Evolutionary conservation across 1,284 basidiomycete genomes (phyloP), one percentile per base, ranked within the genome.

Genomic region (Calocybe gambosa): DNA sequence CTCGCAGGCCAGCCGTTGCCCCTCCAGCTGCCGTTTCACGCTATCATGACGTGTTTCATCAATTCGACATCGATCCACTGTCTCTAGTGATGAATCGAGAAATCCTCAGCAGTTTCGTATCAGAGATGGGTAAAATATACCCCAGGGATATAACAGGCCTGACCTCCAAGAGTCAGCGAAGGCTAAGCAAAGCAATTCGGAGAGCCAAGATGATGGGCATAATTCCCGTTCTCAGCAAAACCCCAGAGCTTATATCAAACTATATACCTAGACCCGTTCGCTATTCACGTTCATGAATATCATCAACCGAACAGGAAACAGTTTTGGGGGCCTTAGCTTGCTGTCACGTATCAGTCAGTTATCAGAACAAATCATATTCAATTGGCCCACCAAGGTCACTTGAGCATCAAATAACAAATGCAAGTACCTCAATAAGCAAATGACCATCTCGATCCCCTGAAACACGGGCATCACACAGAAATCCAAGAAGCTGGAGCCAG

Each of bases 121-220:
- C 88, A 5, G 78, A 81, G 23, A 89, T 97, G 81, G 94, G 93
- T 45, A 91, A 87, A 71, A 90, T 97, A 55, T 74, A 76, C 54
- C 65, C 70, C 12, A 76, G 95, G 36, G 75, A 76, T 7, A 62
- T 78, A 44, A 96, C 92, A 0, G 73, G 76, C 0, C 72, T 98
- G 42, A 93, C 93, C 3, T 78, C 83, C 66, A 84, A 82, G 64
- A 88, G 73, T 52, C 94, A 98, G 65, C 75, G 92, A 37, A 73
- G 74, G 52, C 60, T 97, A 3, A 89, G 83, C 39, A 94, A 94
- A 68, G 89, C 94, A 31, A 87, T 98, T 49, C 80, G 90, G 47
- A 75, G 95, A 46, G 90, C 95, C 44, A 89, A 90, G 66, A 89
- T 86, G 73, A 94, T 97, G 87, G 94, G 94, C 39, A 63, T 94